Percentiles rank a stretch among this genome's conserved stretches.
Evolutionary conservation across 495 filamentous ascomycete genomes (phyloP).

Genomic region (Melanomma pulvis-pyrius): DNA sequence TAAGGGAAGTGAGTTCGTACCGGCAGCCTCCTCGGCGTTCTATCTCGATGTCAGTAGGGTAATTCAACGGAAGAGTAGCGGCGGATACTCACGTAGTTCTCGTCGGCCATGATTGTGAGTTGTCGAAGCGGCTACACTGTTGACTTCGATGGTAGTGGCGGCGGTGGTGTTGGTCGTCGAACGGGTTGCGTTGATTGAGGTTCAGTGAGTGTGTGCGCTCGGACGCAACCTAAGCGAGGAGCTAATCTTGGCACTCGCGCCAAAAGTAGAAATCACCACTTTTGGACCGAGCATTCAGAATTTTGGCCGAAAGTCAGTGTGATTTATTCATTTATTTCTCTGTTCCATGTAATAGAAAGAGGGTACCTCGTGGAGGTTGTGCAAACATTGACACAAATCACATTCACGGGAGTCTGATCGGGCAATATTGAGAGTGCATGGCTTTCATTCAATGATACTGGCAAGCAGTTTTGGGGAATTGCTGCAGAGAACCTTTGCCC

Average conservation of each 20-base stretch:
- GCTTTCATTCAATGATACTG: conserved; percentile 26
- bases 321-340: not conserved
- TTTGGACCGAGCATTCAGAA: not conserved
- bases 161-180: conserved; percentile 20
- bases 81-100: conserved; percentile 77
- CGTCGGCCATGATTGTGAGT: conserved; percentile 85
- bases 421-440: conserved; percentile 24
- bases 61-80: conserved; percentile 11
- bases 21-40: conserved; percentile 95
- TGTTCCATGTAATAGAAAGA: not conserved
- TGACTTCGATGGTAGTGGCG: conserved; percentile 34
- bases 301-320: not conserved
- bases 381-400: no score
- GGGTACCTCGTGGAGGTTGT: no score
- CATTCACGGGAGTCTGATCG: not conserved
- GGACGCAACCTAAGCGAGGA: conserved; percentile 1
- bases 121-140: conserved; percentile 31
- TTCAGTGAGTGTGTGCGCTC: conserved; percentile 2
- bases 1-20: conserved; percentile 51
- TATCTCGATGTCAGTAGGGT: conserved; percentile 54
- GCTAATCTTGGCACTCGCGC: conserved; percentile 1
- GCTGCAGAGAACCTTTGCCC: not conserved
- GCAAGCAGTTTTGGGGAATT: not conserved
- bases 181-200: conserved; percentile 18
- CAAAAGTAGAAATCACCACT: not conserved